Evolutionary conservation across 2,329 filamentous ascomycete genomes (phyloP).

Genomic region (Massarina eburnea): DNA sequence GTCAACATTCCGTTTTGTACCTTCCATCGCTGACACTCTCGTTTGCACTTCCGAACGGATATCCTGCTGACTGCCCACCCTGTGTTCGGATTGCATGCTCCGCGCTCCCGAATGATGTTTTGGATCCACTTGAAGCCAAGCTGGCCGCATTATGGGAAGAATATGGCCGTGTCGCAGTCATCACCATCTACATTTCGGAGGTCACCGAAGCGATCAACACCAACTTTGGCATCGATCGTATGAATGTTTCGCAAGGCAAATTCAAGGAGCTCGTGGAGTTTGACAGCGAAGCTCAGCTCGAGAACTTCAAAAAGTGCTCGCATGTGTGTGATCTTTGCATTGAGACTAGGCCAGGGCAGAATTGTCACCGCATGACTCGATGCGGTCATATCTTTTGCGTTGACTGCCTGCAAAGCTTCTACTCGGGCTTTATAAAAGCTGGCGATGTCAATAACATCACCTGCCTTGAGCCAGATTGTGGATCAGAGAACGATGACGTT

Average conservation of each 20-base stretch:
- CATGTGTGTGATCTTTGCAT: conserved; percentile 84
- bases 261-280: conserved; percentile 66
- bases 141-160: conserved; percentile 58
- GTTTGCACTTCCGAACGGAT: not conserved
- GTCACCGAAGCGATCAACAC: conserved; percentile 57
- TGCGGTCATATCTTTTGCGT: conserved; percentile 78
- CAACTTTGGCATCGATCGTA: conserved; percentile 50
- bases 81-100: conserved; percentile 17
- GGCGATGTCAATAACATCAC: conserved; percentile 75
- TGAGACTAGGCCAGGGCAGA: conserved; percentile 80
- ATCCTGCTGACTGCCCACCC: not conserved
- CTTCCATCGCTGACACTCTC: not conserved
- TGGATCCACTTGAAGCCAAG: conserved; percentile 48
- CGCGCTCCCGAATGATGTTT: conserved; percentile 42
- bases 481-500: conserved; percentile 52
- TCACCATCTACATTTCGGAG: conserved; percentile 59
- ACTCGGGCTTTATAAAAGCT: conserved; percentile 78
- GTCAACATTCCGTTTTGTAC: not conserved
- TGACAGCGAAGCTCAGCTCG: conserved; percentile 70
- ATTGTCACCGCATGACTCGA: conserved; percentile 62
- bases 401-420: conserved; percentile 79
- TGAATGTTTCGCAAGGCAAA: conserved; percentile 36
- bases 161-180: conserved; percentile 53
- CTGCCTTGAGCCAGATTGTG: conserved; percentile 77
- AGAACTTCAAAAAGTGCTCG: conserved; percentile 74